Evolutionary conservation across 768 basidiomycete genomes (phyloP).

Genomic region (Amyloporia xantha): DNA sequence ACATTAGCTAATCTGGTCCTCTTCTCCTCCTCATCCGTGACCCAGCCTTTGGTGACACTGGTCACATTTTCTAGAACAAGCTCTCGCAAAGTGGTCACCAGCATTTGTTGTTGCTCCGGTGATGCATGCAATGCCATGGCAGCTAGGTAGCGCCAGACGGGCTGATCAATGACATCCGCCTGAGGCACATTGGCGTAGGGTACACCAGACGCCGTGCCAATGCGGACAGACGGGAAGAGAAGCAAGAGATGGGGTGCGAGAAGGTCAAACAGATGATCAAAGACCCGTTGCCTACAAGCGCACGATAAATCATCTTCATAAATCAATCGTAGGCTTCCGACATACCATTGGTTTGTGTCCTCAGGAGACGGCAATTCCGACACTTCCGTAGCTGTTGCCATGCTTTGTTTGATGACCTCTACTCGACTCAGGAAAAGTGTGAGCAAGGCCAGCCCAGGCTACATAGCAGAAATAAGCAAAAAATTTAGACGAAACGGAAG

Average conservation of each 20-base stretch:
- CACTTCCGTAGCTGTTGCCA: slow-evolving; percentile 40
- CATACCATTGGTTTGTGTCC: slow-evolving; percentile 77
- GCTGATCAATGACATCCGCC: slow-evolving; percentile 72
- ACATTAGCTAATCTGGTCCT: slow-evolving; percentile 83
- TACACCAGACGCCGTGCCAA: slow-evolving; percentile 35
- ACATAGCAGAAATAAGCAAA: too few species aligned
- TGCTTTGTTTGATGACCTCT: slow-evolving; percentile 82
- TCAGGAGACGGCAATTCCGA: slow-evolving; percentile 56
- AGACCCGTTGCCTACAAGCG: slow-evolving; percentile 72
- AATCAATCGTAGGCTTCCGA: too few species aligned
- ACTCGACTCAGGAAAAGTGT: slow-evolving; percentile 90
- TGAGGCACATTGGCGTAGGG: slow-evolving; percentile 30
- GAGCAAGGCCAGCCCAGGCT: slow-evolving; percentile 90
- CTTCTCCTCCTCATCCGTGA: slow-evolving; percentile 63
- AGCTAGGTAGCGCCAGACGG: slow-evolving; percentile 93
- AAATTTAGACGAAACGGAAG: too few species aligned
- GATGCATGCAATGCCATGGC: slow-evolving; percentile 81
- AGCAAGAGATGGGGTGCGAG: slow-evolving; percentile 68
- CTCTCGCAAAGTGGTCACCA: slow-evolving; percentile 83
- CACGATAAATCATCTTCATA: not conserved
- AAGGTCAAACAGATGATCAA: slow-evolving; percentile 79
- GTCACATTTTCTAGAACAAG: slow-evolving; percentile 90
- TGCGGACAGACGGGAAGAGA: slow-evolving; percentile 89
- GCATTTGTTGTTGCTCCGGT: slow-evolving; percentile 79
- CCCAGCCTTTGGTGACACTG: slow-evolving; percentile 71